Conservation (phyloP, 2,329 filamentous ascomycete genomes). For the Dactylellina haptotyla region DNA sequence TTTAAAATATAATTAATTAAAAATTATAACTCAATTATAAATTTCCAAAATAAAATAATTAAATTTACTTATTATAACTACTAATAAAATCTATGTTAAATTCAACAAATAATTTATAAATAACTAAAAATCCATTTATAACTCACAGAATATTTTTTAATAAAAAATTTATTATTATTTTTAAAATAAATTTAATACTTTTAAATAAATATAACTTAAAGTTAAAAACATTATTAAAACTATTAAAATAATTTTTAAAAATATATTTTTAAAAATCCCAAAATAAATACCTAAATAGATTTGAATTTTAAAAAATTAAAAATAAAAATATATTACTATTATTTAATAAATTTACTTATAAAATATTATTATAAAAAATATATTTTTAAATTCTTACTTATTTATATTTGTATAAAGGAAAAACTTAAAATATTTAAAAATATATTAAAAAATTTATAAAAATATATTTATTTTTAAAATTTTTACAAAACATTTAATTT, state of each 20-base stretch:
- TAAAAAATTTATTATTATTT: too few relatives aligned
- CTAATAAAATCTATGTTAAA: too few relatives aligned
- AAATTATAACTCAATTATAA: constrained; percentile 6
- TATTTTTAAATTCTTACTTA: constrained; percentile 1
- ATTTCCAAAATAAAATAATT: constrained; percentile 4
- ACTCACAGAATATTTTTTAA: too few relatives aligned
- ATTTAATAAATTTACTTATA: too few relatives aligned
- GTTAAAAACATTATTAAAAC: background rate
- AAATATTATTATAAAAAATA: background rate
- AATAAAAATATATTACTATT: background rate
- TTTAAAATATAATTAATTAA: background rate
- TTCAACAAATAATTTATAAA: too few relatives aligned
- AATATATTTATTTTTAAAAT: background rate
- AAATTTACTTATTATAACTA: background rate
- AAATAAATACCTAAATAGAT: constrained; percentile 6
- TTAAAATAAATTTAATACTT: too few relatives aligned
- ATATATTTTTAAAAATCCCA: constrained; percentile 5
- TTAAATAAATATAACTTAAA: too few relatives aligned
- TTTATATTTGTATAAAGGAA: background rate
- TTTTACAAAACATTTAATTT: background rate
- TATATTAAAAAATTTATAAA: background rate
- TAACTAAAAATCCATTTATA: too few relatives aligned
- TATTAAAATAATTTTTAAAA: constrained; percentile 6
- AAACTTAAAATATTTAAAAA: background rate
- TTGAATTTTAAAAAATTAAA: background rate